Conservation (phyloP, 495 filamentous ascomycete genomes). For the Aspergillus sclerotiicarbonarius region DNA sequence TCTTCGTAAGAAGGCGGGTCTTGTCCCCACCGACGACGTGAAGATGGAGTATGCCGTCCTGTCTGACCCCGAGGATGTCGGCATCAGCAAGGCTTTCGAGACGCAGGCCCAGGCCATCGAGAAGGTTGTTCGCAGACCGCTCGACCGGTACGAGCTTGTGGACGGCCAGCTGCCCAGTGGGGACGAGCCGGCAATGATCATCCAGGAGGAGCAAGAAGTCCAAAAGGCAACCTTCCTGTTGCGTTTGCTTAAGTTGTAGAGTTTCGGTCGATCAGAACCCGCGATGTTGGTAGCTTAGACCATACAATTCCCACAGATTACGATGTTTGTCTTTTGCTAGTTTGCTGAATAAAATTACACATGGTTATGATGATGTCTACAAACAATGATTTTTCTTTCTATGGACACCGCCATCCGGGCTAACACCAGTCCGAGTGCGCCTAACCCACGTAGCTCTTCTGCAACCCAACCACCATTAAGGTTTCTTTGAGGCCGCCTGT, state of each 20-base stretch:
- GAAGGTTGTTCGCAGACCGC: conserved; percentile 74
- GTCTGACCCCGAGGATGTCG: conserved; percentile 72
- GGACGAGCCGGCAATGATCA: conserved; percentile 61
- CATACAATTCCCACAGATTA: conserved; percentile 11
- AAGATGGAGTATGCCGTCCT: conserved; percentile 80
- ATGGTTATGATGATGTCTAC: not conserved
- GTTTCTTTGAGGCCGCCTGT: conserved; percentile 43
- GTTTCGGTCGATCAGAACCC: not conserved
- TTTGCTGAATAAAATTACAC: not conserved
- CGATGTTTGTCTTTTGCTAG: not conserved
- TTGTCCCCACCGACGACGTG: conserved; percentile 79
- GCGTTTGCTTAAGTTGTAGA: conserved; percentile 73
- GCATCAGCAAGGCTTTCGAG: conserved; percentile 71
- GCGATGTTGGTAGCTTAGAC: conserved; percentile 4
- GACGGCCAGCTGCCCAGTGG: conserved; percentile 60
- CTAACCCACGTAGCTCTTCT: conserved; percentile 2
- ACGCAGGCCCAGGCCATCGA: conserved; percentile 65
- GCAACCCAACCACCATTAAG: conserved; percentile 14
- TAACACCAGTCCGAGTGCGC: not conserved
- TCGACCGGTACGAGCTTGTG: conserved; percentile 69
- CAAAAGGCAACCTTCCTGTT: conserved; percentile 83
- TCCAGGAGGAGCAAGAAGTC: conserved; percentile 86
- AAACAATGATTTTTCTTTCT: conserved; percentile 1
- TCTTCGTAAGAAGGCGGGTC: conserved; percentile 76
- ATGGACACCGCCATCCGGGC: not conserved